phyloP scores from a whole-genome alignment of 495 filamentous ascomycete genomes.

The Neurospora cerealis region DNA sequence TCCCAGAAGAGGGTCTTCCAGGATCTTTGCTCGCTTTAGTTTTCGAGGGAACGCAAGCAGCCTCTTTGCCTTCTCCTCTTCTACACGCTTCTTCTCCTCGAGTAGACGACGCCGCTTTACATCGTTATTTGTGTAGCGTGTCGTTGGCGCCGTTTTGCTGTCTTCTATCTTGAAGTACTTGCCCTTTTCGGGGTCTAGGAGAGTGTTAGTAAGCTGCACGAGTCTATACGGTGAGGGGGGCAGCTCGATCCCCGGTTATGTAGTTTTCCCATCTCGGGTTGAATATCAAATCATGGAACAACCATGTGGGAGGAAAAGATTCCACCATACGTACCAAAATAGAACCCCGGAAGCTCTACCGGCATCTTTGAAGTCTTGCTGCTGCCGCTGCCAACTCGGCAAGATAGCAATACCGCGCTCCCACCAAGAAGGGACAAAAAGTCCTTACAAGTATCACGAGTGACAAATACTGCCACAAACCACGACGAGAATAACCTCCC shows the following conservation, averaged over 20 bases:
- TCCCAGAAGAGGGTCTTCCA: constrained; percentile 2
- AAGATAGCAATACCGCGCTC: neutral
- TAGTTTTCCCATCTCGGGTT: neutral
- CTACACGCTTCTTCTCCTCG: constrained; percentile 5
- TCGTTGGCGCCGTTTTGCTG: constrained; percentile 24
- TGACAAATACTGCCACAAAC: neutral
- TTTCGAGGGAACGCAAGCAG: neutral
- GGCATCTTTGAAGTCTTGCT: neutral
- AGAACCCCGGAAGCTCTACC: neutral
- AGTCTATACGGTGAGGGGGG: neutral
- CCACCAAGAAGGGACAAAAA: neutral
- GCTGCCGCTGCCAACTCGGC: neutral
- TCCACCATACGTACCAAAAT: neutral
- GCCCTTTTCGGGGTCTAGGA: constrained; percentile 28
- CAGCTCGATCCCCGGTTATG: neutral
- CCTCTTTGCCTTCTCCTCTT: constrained; percentile 14
- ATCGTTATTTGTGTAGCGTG: constrained; percentile 23
- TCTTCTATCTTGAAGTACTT: constrained; percentile 41
- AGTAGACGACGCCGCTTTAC: constrained; percentile 30
- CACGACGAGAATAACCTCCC: neutral
- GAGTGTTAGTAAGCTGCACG: neutral
- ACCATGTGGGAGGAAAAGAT: neutral
- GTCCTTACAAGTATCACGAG: neutral
- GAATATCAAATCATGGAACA: neutral
- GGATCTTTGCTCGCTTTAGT: neutral